Evolutionary conservation across 2,329 filamentous ascomycete species (phyloP).

Genomic region (Clathrospora elynae): DNA sequence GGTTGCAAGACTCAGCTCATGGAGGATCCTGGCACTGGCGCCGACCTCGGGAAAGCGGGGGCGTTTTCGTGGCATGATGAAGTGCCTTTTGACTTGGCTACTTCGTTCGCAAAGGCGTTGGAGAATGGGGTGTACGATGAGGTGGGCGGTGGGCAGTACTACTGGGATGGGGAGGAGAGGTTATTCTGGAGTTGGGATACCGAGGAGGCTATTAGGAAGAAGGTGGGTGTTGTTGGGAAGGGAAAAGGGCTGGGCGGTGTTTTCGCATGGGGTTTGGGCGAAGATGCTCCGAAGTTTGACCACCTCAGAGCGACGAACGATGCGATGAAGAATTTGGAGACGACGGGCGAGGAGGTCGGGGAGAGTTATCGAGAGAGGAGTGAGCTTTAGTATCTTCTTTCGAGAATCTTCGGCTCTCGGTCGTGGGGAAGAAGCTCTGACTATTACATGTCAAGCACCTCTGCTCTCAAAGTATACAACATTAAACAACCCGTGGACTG

Average conservation of each 20-base stretch:
- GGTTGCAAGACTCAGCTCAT: slow-evolving; percentile 66
- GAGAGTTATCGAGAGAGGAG: not conserved
- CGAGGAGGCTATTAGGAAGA: slow-evolving; percentile 62
- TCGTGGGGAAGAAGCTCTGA: too few species aligned
- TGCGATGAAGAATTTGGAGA: slow-evolving; percentile 1
- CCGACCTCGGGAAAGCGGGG: slow-evolving; percentile 62
- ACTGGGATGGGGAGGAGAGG: slow-evolving; percentile 64
- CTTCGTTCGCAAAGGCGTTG: slow-evolving; percentile 63
- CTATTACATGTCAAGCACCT: too few species aligned
- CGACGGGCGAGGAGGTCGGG: too few species aligned
- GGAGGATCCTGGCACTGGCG: slow-evolving; percentile 64
- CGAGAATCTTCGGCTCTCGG: too few species aligned
- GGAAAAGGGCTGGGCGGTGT: slow-evolving; percentile 66
- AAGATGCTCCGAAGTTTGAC: slow-evolving; percentile 57
- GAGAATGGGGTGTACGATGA: slow-evolving; percentile 62
- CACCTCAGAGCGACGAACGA: slow-evolving; percentile 49
- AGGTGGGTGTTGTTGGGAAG: slow-evolving; percentile 64
- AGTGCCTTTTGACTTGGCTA: slow-evolving; percentile 50
- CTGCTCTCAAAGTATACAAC: too few species aligned
- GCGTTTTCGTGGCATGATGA: slow-evolving; percentile 57
- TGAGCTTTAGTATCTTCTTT: slow-evolving; percentile 15
- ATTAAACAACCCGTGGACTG: too few species aligned
- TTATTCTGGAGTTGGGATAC: slow-evolving; percentile 78
- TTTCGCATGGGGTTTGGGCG: slow-evolving; percentile 75
- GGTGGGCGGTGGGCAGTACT: slow-evolving; percentile 67